Evolutionary conservation across 2,329 filamentous ascomycete species (phyloP).

Genomic region (Beauveria sp.): DNA sequence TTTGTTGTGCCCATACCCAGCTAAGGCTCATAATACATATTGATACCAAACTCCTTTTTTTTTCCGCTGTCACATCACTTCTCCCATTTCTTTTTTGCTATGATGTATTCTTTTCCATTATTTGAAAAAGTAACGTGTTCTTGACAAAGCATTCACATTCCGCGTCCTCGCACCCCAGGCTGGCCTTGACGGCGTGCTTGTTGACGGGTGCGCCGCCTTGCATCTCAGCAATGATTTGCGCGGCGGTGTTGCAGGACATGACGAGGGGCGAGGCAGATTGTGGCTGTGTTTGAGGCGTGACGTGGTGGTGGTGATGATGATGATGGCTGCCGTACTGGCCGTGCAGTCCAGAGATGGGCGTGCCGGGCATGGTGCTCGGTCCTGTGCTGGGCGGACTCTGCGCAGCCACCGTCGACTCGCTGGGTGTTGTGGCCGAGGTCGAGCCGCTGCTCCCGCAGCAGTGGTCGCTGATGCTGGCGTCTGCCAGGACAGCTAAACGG

Average conservation of each 20-base stretch:
- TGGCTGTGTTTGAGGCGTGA: neutral
- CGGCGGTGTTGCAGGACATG: constrained; percentile 28
- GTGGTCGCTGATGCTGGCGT: constrained; percentile 26
- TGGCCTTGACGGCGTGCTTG: constrained; percentile 16
- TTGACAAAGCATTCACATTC: constrained; percentile 14
- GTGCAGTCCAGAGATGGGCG: constrained; percentile 3
- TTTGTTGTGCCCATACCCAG: neutral
- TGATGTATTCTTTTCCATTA: constrained; percentile 8
- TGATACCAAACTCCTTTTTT: constrained; percentile 7
- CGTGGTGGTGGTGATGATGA: neutral
- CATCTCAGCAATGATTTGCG: constrained; percentile 32
- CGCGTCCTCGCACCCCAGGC: constrained; percentile 22
- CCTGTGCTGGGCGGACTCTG: constrained; percentile 9
- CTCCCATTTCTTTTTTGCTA: neutral
- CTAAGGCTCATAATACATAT: constrained; percentile 6
- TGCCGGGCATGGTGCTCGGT: constrained; percentile 10
- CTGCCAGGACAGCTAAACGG: constrained; percentile 31
- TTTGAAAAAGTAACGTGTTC: constrained; percentile 13
- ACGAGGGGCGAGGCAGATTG: constrained; percentile 20
- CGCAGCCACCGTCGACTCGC: neutral
- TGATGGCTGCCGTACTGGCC: constrained; percentile 1
- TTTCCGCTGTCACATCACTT: neutral
- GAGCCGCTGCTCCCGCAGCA: constrained; percentile 13
- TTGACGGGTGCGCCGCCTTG: constrained; percentile 24
- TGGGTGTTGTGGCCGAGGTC: constrained; percentile 1